Conservation (phyloP, 306 rosid genomes). For the Fagus sylvatica region DNA sequence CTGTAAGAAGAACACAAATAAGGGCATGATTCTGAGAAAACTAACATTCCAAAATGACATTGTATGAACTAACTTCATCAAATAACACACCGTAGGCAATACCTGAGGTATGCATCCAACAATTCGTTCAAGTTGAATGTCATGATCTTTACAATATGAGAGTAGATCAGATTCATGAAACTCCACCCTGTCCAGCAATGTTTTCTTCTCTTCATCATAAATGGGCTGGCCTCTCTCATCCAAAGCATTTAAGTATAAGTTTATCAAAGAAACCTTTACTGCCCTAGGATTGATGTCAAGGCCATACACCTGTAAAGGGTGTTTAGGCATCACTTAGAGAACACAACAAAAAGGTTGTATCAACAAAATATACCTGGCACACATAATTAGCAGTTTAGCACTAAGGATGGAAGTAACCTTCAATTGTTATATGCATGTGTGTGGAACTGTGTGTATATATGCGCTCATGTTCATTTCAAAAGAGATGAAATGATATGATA, state of each 20-base stretch:
- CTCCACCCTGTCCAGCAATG: slow-evolving; percentile 90
- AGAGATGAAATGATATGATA: too few relatives aligned
- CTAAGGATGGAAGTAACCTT: slow-evolving; percentile 2
- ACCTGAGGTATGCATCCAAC: slow-evolving; percentile 99
- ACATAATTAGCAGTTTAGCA: too few relatives aligned
- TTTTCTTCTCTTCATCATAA: slow-evolving; percentile 73
- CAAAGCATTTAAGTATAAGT: slow-evolving; percentile 84
- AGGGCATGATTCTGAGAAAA: neutral
- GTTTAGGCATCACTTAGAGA: neutral
- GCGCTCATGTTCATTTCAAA: too few relatives aligned
- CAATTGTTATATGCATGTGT: neutral
- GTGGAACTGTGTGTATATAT: too few relatives aligned
- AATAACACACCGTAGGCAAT: slow-evolving; percentile 12
- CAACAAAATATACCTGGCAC: too few relatives aligned
- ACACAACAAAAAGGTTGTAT: too few relatives aligned
- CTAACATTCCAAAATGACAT: slow-evolving; percentile 11
- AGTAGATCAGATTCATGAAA: slow-evolving; percentile 94
- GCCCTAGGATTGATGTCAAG: slow-evolving; percentile 97
- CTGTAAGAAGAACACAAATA: slow-evolving; percentile 47
- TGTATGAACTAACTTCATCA: neutral
- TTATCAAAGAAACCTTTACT: slow-evolving; percentile 82
- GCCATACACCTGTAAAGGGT: slow-evolving; percentile 74
- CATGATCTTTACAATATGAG: slow-evolving; percentile 69
- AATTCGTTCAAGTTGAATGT: slow-evolving; percentile 82
- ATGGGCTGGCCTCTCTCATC: slow-evolving; percentile 77